A percentile compares a stretch with the other conserved stretches of the same genome.
phyloP scores from a whole-genome alignment of 2,329 filamentous ascomycete species.

The Colletotrichum echinochloae region DNA sequence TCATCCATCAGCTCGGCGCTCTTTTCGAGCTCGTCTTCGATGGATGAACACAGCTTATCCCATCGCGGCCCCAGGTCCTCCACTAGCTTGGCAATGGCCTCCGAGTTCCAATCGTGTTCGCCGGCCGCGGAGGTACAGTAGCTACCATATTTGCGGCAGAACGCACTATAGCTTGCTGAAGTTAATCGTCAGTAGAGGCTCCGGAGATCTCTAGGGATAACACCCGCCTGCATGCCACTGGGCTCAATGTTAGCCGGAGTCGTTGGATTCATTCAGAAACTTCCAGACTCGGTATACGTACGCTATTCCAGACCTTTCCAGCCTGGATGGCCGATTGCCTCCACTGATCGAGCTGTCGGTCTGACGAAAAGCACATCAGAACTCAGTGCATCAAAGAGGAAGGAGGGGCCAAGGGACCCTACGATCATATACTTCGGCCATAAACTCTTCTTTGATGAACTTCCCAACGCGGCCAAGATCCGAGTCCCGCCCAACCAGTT shows the following conservation, averaged over 20 bases:
- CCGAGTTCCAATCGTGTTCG: conserved; percentile 58
- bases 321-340: conserved; percentile 45
- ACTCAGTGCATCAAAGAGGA: neutral
- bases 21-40: neutral
- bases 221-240: conserved; percentile 9
- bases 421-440: conserved; percentile 20
- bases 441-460: conserved; percentile 11
- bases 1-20: conserved; percentile 25
- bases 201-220: neutral
- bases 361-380: neutral
- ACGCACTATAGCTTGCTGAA: conserved; percentile 54
- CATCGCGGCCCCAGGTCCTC: conserved; percentile 50
- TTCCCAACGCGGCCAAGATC: neutral
- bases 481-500: neutral
- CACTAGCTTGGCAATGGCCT: conserved; percentile 54
- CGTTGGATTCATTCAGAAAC: neutral
- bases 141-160: conserved; percentile 56
- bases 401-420: neutral
- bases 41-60: conserved; percentile 37
- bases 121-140: conserved; percentile 47
- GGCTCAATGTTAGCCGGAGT: neutral
- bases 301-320: conserved; percentile 49
- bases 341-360: conserved; percentile 44
- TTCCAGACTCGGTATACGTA: conserved; percentile 46
- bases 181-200: conserved; percentile 30